A percentile compares a stretch with the other conserved stretches of the same genome.
Conservation (phyloP, 768 basidiomycete species). For the Tephrocybe sp. region DNA sequence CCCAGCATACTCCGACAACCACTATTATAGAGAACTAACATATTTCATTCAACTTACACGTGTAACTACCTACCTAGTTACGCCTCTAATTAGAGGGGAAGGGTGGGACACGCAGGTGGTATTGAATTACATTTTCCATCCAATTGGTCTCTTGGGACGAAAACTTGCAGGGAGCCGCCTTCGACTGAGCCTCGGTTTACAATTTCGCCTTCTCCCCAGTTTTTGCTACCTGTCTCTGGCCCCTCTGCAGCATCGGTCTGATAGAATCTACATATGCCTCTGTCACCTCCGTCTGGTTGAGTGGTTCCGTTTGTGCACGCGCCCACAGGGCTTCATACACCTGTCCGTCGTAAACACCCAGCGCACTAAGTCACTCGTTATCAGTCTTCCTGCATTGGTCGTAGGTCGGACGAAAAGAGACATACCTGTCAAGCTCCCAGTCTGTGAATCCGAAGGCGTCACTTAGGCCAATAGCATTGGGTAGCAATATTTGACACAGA, state of each 20-base stretch:
- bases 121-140: no score
- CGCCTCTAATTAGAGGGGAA: no score
- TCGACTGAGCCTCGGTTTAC: no score
- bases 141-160: no score
- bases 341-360: constrained; percentile 62
- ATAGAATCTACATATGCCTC: constrained; percentile 62
- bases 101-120: constrained; percentile 12
- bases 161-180: no score
- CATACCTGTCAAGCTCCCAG: constrained; percentile 70
- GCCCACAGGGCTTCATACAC: constrained; percentile 69
- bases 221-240: constrained; percentile 36
- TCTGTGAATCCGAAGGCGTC: constrained; percentile 75
- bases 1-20: no score
- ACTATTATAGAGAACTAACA: no score
- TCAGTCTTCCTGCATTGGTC: neutral
- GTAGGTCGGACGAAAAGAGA: neutral
- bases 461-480: constrained; percentile 64
- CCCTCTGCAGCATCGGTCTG: constrained; percentile 50
- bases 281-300: constrained; percentile 52
- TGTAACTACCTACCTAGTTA: no score
- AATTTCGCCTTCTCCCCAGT: no score
- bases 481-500: constrained; percentile 52
- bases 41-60: no score
- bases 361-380: constrained; percentile 37
- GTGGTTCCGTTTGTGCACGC: constrained; percentile 55